A percentile compares a stretch with the other conserved stretches of the same genome.
phyloP scores from a whole-genome alignment of 192 early-diverging fungal species.

The Endogone sp. region DNA sequence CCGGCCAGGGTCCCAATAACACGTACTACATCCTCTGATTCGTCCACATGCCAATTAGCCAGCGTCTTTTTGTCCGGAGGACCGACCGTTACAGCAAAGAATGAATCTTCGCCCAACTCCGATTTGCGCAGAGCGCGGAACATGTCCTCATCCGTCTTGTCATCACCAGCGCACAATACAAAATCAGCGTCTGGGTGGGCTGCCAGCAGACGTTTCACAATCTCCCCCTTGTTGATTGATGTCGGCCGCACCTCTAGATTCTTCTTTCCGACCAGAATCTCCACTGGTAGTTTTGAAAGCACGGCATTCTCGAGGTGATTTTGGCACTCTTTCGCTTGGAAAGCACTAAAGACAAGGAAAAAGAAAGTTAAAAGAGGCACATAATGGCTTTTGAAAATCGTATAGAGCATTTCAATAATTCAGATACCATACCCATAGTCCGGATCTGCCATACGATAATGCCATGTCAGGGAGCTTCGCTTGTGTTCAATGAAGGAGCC shows the following conservation, averaged over 20 bases:
- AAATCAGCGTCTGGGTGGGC: slow-evolving; percentile 74
- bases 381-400: no score
- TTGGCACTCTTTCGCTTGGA: slow-evolving; percentile 97
- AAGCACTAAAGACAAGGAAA: slow-evolving; percentile 40
- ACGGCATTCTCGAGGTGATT: slow-evolving; percentile 92
- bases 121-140: slow-evolving; percentile 61
- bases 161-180: slow-evolving; percentile 94
- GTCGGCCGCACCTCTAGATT: slow-evolving; percentile 94
- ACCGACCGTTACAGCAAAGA: slow-evolving; percentile 82
- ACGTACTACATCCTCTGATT: slow-evolving; percentile 62
- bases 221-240: slow-evolving; percentile 94
- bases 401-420: no score
- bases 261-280: slow-evolving; percentile 94
- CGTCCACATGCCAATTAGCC: slow-evolving; percentile 79
- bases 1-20: slow-evolving; percentile 9
- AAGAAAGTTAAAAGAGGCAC: no score
- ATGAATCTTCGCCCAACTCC: background rate
- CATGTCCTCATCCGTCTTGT: slow-evolving; percentile 98
- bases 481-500: slow-evolving; percentile 95
- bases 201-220: slow-evolving; percentile 79
- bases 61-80: slow-evolving; percentile 82
- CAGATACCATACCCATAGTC: slow-evolving; percentile 64
- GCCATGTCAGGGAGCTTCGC: slow-evolving; percentile 92
- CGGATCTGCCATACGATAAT: slow-evolving; percentile 93
- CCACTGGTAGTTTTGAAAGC: slow-evolving; percentile 90